Base-by-base conservation (phyloP, 2,329 filamentous ascomycete species). In the Penicillium frequentans region DNA sequence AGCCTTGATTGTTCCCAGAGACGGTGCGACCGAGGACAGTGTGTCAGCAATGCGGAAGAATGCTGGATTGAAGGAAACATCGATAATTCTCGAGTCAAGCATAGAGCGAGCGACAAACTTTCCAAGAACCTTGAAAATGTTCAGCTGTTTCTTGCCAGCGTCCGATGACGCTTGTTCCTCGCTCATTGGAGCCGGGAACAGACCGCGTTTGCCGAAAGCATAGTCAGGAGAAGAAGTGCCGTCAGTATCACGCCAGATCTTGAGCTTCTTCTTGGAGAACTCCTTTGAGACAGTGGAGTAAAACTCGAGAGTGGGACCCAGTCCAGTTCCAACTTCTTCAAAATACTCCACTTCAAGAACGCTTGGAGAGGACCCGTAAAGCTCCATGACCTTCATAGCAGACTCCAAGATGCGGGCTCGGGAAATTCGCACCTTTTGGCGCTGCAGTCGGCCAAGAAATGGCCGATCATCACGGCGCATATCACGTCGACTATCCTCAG, bases 321-420 rank as follows among this genome's bases (percentile, higher is more conserved):
- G 82, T 47, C 95, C 95, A 24, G 96, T 99, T 55, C 95, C 95
- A 23, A 99, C 95, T 76, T 99, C 95, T 68, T 98, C 95, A 65
- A 99, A 99, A 70, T 99, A 99, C 70, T 99, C 96, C 2, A 99
- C 93, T 70, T 99, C 95, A 0, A 99, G 79, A 27, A 98, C 90
- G 72, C 93, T 98, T 57, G 96, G 91, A 1, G 93, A 96, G n/a
- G 91, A 91, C 0, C 95, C 95, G 68, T 99, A 99, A 3, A 98
- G 84, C 67, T 99, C 93, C 93, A 99, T 98, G 29, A 99, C 95
- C 75, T 99, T 99, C 73, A 98, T 82, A 0, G 95, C 95, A 14
- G 95, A 98, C 72, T 99, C 95, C 8, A 99, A 82, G 46, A 99
- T 97, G 68, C 96, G 92, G n/a, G 86, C 86, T 44, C 95, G 86